Base-by-base conservation (phyloP, 2,329 filamentous ascomycete species). In the Sarocladiaceae sp. region DNA sequence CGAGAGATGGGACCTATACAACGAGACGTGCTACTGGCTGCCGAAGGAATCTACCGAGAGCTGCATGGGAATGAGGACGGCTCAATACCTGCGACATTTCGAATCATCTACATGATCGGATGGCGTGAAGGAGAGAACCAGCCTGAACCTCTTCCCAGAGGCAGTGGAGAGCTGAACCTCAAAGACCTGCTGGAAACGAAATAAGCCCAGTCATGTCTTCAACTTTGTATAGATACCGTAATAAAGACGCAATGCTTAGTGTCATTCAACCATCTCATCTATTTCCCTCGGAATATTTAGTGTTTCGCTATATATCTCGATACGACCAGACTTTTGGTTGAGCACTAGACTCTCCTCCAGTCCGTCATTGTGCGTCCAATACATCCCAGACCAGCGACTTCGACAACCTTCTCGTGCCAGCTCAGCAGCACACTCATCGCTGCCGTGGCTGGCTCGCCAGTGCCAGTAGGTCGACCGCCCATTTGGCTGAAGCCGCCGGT, bases 321-420 rank as follows among this genome's bases (percentile, higher is more conserved):
- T n/a, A n/a, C n/a, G n/a, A n/a, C n/a, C n/a, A n/a, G n/a, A n/a
- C n/a, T n/a, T n/a, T n/a, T n/a, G n/a, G n/a, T n/a, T n/a, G n/a
- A n/a, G n/a, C 48, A 51, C 42, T 65, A 69, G 52, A 68, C 93
- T 62, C 88, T 94, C 65, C 94, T 86, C 75, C 93, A 89, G 76
- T 99, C 94, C 37, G 90, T 94, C 92, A 99, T 97, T 59, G 90
- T 90, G 62, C 94, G 83, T 57, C 91, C 89, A 71, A 99, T 94
- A 69, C 88, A 90, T 40, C 94, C 94, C 59, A 91, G 78, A 22
- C 94, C 94, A 33, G 91, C 90, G 64, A 97, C 85, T 64, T 99
- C 94, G 4, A 97, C 90, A 56, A 97, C 82, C 80, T 97, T 99
- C 77, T 99, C 94, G 67, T 99, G 94, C 94, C 94, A 99, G 72